Conservation (phyloP, 352 stramenopile species). For the Phytophthora aleatoria region DNA sequence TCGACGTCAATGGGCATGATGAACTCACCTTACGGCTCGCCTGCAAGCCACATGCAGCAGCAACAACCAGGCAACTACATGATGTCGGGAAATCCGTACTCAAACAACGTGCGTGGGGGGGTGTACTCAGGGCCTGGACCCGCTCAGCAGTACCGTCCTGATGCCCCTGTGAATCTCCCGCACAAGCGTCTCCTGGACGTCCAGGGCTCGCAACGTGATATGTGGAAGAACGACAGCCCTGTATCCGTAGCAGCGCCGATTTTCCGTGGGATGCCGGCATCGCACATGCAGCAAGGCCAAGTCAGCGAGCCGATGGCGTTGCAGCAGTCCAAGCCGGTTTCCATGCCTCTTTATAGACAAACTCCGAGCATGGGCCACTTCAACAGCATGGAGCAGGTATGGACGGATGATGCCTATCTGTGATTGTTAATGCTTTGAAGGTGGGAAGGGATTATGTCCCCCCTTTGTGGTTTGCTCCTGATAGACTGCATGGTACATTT, state of each 20-base stretch:
- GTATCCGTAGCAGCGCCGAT: conserved; percentile 68
- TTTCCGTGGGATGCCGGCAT: conserved; percentile 42
- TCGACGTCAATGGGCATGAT: conserved; percentile 44
- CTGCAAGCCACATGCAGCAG: conserved; percentile 40
- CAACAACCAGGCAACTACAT: conserved; percentile 38
- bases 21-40: conserved; percentile 42
- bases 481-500: conserved; percentile 35
- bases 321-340: conserved; percentile 47
- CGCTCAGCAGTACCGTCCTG: conserved; percentile 39
- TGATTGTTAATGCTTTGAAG: conserved; percentile 30
- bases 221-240: conserved; percentile 69
- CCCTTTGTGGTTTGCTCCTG: conserved; percentile 21
- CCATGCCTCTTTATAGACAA: conserved; percentile 56
- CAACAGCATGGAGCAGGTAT: conserved; percentile 70
- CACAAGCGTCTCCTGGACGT: conserved; percentile 69
- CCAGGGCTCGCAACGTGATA: conserved; percentile 52
- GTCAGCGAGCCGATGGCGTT: conserved; percentile 35
- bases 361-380: conserved; percentile 48
- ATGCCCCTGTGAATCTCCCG: conserved; percentile 41
- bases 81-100: conserved; percentile 36
- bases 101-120: conserved; percentile 24
- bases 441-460: neutral
- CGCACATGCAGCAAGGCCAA: conserved; percentile 40
- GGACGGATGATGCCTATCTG: conserved; percentile 46
- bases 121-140: conserved; percentile 33